Conservation (phyloP, 2,329 filamentous ascomycete species). For the Apiospora marii region DNA sequence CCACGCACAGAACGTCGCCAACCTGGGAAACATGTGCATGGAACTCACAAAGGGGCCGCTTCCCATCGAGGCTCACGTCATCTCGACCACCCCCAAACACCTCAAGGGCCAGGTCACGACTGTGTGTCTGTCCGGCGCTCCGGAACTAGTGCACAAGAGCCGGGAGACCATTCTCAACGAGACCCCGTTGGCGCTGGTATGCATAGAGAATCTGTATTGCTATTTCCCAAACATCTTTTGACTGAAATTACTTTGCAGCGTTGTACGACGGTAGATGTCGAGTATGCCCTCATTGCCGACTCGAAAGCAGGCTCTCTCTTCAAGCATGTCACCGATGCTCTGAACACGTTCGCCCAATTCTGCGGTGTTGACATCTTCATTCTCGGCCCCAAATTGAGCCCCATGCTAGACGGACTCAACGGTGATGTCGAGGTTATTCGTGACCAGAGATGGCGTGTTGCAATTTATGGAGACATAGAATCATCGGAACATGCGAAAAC, state of each 20-base stretch:
- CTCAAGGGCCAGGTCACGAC: constrained; percentile 78
- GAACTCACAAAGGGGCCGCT: constrained; percentile 77
- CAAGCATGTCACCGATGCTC: constrained; percentile 78
- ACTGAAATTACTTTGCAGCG: constrained; percentile 64
- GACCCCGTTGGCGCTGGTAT: constrained; percentile 90
- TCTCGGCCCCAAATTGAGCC: constrained; percentile 85
- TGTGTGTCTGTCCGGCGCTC: constrained; percentile 87
- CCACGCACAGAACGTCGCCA: constrained; percentile 85
- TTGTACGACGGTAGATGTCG: constrained; percentile 92
- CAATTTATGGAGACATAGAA: constrained; percentile 94
- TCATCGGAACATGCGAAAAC: constrained; percentile 98
- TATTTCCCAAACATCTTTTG: constrained; percentile 29
- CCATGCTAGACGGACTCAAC: constrained; percentile 76
- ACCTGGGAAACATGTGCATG: constrained; percentile 79
- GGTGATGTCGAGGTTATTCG: constrained; percentile 84
- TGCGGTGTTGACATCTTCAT: constrained; percentile 98
- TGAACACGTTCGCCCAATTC: constrained; percentile 85
- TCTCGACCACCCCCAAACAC: constrained; percentile 80
- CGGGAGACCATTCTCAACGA: constrained; percentile 89
- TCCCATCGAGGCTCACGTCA: constrained; percentile 83
- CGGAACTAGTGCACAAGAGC: constrained; percentile 88
- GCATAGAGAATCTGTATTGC: constrained; percentile 43
- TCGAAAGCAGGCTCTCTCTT: constrained; percentile 71
- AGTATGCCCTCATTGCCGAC: constrained; percentile 89
- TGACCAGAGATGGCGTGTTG: constrained; percentile 89